phyloP scores from a whole-genome alignment of 495 filamentous ascomycete genomes.

The Trichoderma orchidacearum region DNA sequence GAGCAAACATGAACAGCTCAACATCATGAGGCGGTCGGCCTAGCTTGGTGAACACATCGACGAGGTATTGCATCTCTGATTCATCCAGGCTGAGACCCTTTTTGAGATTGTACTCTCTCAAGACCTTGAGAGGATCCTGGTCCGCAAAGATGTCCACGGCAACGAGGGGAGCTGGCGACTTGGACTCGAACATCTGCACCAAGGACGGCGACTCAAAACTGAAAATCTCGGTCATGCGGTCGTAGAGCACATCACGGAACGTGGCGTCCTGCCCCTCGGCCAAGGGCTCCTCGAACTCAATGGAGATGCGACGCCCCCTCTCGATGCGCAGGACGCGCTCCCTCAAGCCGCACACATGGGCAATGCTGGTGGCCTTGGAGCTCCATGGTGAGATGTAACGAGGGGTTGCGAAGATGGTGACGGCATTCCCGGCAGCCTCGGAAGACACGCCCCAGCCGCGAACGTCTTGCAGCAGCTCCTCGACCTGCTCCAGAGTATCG shows the following conservation, averaged over 20 bases:
- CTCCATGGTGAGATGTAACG: slow-evolving; percentile 95
- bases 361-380: slow-evolving; percentile 86
- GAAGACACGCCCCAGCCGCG: not conserved
- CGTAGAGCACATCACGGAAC: slow-evolving; percentile 62
- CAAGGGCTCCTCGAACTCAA: slow-evolving; percentile 42
- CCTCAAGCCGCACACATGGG: slow-evolving; percentile 76
- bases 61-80: slow-evolving; percentile 86
- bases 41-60: slow-evolving; percentile 64
- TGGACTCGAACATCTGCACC: slow-evolving; percentile 64
- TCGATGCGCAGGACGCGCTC: slow-evolving; percentile 70
- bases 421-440: not conserved
- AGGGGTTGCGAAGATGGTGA: slow-evolving; percentile 30
- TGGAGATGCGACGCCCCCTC: slow-evolving; percentile 58
- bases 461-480: not conserved
- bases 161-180: slow-evolving; percentile 52
- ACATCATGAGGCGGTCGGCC: slow-evolving; percentile 74
- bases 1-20: slow-evolving; percentile 98
- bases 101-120: slow-evolving; percentile 69
- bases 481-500: not conserved
- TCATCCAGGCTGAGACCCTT: slow-evolving; percentile 77
- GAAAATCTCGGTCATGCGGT: slow-evolving; percentile 87
- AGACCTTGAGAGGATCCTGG: slow-evolving; percentile 48
- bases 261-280: slow-evolving; percentile 32
- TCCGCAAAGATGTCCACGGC: slow-evolving; percentile 55
- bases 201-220: slow-evolving; percentile 50